Conservation (phyloP, 163 green algal genomes). For the Trebouxiophyceae sp. region DNA sequence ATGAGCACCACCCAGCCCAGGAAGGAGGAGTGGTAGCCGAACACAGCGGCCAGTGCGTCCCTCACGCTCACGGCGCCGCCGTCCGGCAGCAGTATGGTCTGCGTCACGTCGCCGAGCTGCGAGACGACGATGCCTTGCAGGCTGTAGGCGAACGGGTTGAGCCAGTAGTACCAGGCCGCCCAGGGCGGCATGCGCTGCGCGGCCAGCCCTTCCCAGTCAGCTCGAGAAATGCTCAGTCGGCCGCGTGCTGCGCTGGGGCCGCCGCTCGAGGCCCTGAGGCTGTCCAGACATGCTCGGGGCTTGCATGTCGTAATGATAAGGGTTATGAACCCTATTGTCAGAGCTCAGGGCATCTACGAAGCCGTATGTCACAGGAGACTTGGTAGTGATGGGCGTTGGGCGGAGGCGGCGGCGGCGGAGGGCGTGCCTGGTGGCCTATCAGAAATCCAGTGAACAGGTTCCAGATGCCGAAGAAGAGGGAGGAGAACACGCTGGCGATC, state of each 20-base stretch:
- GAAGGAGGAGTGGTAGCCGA: not conserved
- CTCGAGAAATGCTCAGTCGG: too few species aligned
- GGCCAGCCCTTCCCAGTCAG: too few species aligned
- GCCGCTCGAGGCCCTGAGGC: too few species aligned
- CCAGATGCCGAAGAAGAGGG: conserved; percentile 37
- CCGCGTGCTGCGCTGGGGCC: too few species aligned
- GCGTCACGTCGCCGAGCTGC: not conserved
- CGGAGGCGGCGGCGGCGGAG: too few species aligned
- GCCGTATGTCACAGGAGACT: too few species aligned
- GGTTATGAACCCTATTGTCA: too few species aligned
- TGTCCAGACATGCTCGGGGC: too few species aligned
- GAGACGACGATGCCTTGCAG: not conserved
- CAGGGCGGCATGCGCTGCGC: not conserved
- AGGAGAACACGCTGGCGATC: conserved; percentile 23
- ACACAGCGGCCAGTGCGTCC: not conserved
- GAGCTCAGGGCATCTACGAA: too few species aligned
- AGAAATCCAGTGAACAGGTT: conserved; percentile 31
- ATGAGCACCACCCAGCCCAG: not conserved
- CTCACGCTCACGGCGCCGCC: not conserved
- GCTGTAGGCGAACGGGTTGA: not conserved
- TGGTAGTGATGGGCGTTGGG: too few species aligned
- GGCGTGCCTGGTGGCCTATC: conserved; percentile 1
- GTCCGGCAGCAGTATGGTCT: not conserved
- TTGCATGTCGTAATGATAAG: too few species aligned
- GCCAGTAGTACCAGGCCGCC: not conserved